Evolutionary conservation across 495 filamentous ascomycete species (phyloP).

Genomic region (Stereocaulon alpinum): DNA sequence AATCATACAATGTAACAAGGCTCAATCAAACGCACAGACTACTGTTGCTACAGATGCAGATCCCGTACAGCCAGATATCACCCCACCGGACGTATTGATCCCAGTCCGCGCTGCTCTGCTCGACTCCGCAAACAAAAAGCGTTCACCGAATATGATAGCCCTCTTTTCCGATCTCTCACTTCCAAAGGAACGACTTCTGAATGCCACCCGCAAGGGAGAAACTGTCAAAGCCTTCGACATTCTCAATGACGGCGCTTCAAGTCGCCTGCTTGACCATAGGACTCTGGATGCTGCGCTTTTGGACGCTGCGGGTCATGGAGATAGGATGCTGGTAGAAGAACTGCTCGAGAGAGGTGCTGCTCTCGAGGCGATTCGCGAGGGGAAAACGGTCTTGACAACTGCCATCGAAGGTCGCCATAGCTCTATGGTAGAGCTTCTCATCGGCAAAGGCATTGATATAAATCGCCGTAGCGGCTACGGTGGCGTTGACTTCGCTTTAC

Average conservation of each 20-base stretch:
- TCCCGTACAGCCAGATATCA: too few species aligned
- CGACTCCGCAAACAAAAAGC: too few species aligned
- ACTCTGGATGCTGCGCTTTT: constrained; percentile 2
- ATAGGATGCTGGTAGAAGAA: background rate
- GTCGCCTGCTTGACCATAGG: background rate
- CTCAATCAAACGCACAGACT: too few species aligned
- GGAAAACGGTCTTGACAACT: constrained; percentile 2
- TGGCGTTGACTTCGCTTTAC: too few species aligned
- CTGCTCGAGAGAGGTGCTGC: constrained; percentile 6
- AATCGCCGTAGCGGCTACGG: too few species aligned
- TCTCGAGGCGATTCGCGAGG: background rate
- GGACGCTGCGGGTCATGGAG: background rate
- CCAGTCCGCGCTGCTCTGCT: too few species aligned
- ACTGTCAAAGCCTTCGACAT: background rate
- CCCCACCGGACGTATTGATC: too few species aligned
- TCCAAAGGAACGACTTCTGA: background rate
- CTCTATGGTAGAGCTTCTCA: background rate
- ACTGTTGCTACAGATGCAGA: too few species aligned
- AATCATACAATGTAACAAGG: too few species aligned
- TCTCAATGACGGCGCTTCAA: constrained; percentile 1
- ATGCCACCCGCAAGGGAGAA: background rate
- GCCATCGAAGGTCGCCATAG: background rate
- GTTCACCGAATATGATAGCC: background rate
- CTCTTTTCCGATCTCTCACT: background rate
- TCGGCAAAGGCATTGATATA: background rate